A percentile compares a stretch with the other conserved stretches of the same genome.
Evolutionary conservation across 2,329 filamentous ascomycete species (phyloP).

Genomic region (Microdochium bolleyi): DNA sequence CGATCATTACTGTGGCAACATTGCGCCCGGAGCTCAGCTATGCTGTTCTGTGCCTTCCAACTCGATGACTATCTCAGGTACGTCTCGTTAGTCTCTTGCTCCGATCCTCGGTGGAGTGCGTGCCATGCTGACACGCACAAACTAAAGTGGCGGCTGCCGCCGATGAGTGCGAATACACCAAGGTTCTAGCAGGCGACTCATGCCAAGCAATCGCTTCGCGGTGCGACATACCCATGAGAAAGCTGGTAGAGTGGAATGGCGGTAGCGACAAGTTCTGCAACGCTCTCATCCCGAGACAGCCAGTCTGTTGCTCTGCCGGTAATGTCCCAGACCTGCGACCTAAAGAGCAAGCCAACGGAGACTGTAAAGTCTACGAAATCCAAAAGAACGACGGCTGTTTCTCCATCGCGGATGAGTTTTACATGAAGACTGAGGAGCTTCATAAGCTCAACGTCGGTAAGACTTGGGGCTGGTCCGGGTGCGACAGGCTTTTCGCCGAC

Average conservation of each 20-base stretch:
- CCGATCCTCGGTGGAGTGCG: not conserved
- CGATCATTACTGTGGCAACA: not conserved
- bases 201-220: not conserved
- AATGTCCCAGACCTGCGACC: not conserved
- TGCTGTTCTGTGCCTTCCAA: not conserved
- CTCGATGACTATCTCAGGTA: not conserved
- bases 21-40: not conserved
- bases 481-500: not conserved
- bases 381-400: not conserved
- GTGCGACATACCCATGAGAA: not conserved
- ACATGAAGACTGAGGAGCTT: not conserved
- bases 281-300: not conserved
- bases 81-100: too few species aligned
- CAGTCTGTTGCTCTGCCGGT: not conserved
- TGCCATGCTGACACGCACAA: not conserved
- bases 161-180: not conserved
- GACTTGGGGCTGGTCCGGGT: not conserved
- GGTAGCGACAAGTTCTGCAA: not conserved
- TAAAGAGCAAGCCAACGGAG: not conserved
- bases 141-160: not conserved
- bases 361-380: not conserved
- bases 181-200: not conserved
- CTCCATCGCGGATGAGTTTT: not conserved
- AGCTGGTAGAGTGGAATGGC: not conserved
- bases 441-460: not conserved